Base-by-base conservation (phyloP, 768 basidiomycete species). In the Russula brevipes region DNA sequence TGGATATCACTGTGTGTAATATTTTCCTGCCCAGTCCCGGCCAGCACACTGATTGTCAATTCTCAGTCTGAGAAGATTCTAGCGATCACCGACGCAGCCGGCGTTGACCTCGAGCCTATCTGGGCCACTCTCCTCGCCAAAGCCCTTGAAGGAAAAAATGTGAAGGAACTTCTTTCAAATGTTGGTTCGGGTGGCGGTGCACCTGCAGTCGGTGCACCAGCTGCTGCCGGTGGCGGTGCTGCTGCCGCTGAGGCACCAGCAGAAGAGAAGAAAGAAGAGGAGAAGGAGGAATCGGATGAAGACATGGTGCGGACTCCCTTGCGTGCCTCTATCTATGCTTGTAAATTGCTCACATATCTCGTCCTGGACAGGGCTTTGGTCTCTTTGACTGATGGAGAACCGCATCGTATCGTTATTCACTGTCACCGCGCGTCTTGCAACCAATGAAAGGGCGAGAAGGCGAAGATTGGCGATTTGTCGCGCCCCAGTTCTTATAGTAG, bases 101-200 rank as follows among this genome's bases (percentile, higher is more conserved):
- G 79, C 61, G 80, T 93, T 67, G 94, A 97, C 31, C 72, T 97
- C 64, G 97, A 98, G 78, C 84, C 95, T 61, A 98, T 99, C 81
- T 98, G 97, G 97, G 94, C 94, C 62, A 78, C 88, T 14, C 89
- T 99, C 71, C 91, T 99, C 73, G 91, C 96, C 66, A 98, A 97
- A 77, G 96, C 97, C 41, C 87, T 99, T 58, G 94, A 96, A 78
- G 96, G 95, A 72, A 97, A 96, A 84, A 86, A 98, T 80, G 85
- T 99, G 72, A 98, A 93, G 79, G 94, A 95, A 50, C 82, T 98
- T 57, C 84, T 99, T 68, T 89, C 90, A 66, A 96, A 93, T 81
- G 94, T 99, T 66, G 95, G 96, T 67, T 81, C 91, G 60, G 94
- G 95, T 65, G 94, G 92, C 66, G 94, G 86, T 66, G 91, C 86